Evolutionary conservation across 139 green algal genomes (phyloP).

Genomic region (Chlamydomonas incerta): DNA sequence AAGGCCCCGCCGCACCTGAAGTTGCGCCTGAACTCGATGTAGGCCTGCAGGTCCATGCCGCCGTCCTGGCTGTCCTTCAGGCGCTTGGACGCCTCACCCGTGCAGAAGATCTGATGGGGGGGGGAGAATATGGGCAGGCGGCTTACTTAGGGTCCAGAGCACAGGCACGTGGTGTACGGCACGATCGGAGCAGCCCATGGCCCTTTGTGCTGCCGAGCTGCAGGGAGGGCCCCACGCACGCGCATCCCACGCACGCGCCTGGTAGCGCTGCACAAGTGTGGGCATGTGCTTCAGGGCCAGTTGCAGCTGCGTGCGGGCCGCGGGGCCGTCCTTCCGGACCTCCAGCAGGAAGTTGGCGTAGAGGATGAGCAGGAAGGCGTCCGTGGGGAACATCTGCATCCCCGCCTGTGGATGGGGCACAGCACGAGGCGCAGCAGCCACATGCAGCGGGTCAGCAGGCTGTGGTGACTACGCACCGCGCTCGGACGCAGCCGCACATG

Average conservation of each 20-base stretch:
- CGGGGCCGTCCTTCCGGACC: slow-evolving; percentile 52
- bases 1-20: slow-evolving; percentile 6
- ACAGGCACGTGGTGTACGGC: too few species aligned
- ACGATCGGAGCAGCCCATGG: too few species aligned
- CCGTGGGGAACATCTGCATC: slow-evolving; percentile 45
- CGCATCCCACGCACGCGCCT: slow-evolving; percentile 20
- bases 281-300: slow-evolving; percentile 46
- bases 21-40: slow-evolving; percentile 53
- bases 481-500: too few species aligned
- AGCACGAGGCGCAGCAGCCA: too few species aligned
- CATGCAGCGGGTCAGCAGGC: not conserved
- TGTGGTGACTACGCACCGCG: too few species aligned
- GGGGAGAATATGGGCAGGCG: too few species aligned
- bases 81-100: slow-evolving; percentile 37
- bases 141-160: too few species aligned
- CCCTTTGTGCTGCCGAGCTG: too few species aligned
- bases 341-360: slow-evolving; percentile 54
- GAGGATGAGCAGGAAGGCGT: slow-evolving; percentile 41
- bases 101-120: slow-evolving; percentile 43
- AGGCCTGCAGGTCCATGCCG: slow-evolving; percentile 51
- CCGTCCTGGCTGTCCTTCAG: slow-evolving; percentile 46
- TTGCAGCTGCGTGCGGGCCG: slow-evolving; percentile 61
- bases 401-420: slow-evolving; percentile 33
- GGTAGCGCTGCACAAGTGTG: slow-evolving; percentile 45
- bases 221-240: too few species aligned